These are phyloP conservation scores for Polygonum aviculare DNA, from an alignment of 148 eudicot genomes.

Conservation along the genomic window DNA sequence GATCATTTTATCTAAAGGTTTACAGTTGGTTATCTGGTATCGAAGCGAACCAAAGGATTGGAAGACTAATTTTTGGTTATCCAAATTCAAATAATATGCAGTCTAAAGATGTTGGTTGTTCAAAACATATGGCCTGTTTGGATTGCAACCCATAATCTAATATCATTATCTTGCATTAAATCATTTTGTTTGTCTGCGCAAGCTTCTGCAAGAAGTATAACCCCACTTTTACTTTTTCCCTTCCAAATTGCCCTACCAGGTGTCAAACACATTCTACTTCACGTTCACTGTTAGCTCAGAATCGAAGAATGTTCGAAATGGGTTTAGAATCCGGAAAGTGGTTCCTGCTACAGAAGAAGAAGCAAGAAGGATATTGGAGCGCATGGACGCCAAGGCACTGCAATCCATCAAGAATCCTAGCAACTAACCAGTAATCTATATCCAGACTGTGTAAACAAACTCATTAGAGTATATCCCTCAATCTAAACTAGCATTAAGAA, in stretches of 20 bases:
- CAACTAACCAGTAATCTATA: constrained; percentile 8
- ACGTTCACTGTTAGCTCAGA: constrained; percentile 74
- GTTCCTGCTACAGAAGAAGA: constrained; percentile 89
- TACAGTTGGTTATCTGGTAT: background rate
- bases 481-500: background rate
- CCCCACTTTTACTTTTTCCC: background rate
- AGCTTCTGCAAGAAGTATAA: background rate
- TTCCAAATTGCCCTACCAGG: constrained; percentile 31
- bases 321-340: constrained; percentile 51
- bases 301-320: constrained; percentile 46
- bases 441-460: background rate
- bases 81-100: background rate
- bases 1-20: background rate
- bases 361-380: constrained; percentile 59
- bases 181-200: background rate
- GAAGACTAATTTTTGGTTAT: background rate
- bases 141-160: too few relatives aligned
- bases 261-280: constrained; percentile 85
- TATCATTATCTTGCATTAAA: too few relatives aligned
- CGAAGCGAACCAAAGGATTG: background rate
- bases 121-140: background rate
- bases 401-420: constrained; percentile 20
- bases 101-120: background rate
- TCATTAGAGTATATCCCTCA: background rate
- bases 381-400: constrained; percentile 62